Evolutionary conservation across 129 eudicot genomes (phyloP), one percentile per base, ranked within the genome.

Genomic region (Silybum marianum): DNA sequence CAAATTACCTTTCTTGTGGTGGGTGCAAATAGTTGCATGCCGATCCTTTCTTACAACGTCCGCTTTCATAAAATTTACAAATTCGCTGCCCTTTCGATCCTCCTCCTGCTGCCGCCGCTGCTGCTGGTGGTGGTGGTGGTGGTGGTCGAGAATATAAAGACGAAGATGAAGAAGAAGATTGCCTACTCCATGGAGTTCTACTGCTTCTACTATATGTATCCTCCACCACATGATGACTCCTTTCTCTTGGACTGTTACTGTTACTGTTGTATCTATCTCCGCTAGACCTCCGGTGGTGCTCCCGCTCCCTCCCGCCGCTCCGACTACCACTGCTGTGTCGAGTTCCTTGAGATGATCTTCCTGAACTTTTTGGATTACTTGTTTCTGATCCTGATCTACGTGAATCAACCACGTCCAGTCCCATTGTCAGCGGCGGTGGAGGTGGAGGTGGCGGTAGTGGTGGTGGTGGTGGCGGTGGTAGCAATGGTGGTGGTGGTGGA

Each of bases 11-110:
- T 70, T 78, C 80, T 84, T 71, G 89, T 21, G 93, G 89, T 21
- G 93, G 98, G 86, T 93, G 98, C 81, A 91, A 76, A 66, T 89
- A 93, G 75, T 74, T 85, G 77, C 98, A 91, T 7, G 86, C 79
- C 4, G 98, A 90, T 36, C 98, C 98, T 77, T 88, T 91, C 87
- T 78, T 91, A 85, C 98, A 93, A 73, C 85, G 89, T 74, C 97
- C 98, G 25, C 91, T 89, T 78, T 88, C 97, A 22, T 88, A 91
- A 71, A 88, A 93, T 83, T 87, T 93, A 82, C 98, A 91, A 6
- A 91, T 82, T n/a, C 95, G 90, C 85, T 87, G 89, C 40, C 85
- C 90, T 84, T 85, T 88, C 18, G 78, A 79, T 32, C 18, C 63
- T 54, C 8, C 36, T 32, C 6, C 36, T 32, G 6, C 36, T 14